Evolutionary conservation across 805 yeast species (phyloP), one percentile per base, ranked within the genome.

Genomic region (Teunomyces gatunensis): DNA sequence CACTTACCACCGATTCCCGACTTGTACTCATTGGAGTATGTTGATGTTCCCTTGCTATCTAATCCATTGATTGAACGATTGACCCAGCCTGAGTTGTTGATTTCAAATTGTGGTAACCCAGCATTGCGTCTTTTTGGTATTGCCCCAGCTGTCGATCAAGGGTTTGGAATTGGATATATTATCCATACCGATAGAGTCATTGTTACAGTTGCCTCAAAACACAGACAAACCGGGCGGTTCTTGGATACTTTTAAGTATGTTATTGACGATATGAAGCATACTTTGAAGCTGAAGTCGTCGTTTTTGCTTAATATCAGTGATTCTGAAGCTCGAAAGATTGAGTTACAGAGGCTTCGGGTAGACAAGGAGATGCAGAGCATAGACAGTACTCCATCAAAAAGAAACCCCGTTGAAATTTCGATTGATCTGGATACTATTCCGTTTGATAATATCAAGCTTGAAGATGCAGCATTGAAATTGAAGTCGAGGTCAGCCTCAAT

Each of bases 161-260:
- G 97, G 2, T 89, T 85, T 65, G 97, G 97, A n/a, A 78, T 90
- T 32, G 96, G 96, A 4, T 90, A 90, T 63, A 88, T 90, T 55
- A 85, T 90, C 55, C 89, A 91, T 64, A 80, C 75, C 37, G 87
- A 89, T 59, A 82, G 89, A 17, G 80, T 90, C 23, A 80, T 90
- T 1, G 78, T 90, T 7, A 89, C 96, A 44, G 85, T 87, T 3
- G 83, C 94, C 23, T 89, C 96, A 11, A 90, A 89, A 67, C 91
- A 86, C 66, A 77, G 97, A 47, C 97, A 90, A 69, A 89, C 96
- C 0, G 75, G 78, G 53, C 75, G 97, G 58, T 87, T 87, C 55
- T 72, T 80, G 58, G 85, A 78, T 58, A 88, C 89, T 21, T 78
- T 84, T 65, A 78, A 77, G 55, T 79, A 81, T 51, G 87, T 79